Base-by-base conservation (phyloP, 2,329 filamentous ascomycete species). In the Chrysoporthe austroafricana region DNA sequence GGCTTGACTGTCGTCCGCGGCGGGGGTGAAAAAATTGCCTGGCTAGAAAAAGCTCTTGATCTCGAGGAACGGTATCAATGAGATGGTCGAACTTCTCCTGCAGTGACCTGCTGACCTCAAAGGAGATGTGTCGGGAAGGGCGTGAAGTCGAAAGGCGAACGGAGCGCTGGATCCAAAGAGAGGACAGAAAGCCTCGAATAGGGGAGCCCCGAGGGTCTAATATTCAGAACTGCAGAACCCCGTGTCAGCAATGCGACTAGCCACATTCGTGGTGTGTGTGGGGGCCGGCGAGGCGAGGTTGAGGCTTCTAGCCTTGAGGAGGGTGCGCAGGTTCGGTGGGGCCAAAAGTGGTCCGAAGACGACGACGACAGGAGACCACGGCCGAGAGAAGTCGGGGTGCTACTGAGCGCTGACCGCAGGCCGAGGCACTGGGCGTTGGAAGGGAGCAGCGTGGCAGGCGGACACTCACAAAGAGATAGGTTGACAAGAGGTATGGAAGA, bases 21-120 rank as follows among this genome's bases (percentile, higher is more conserved):
- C 73, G n/a, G 36, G 36, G 4, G 73, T 71, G 69, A 70, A 72
- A 71, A 73, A 73, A 72, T 73, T 72, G 73, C 73, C 72, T 74
- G 77, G 75, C 78, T 77, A 80, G 76, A 72, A 73, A 73, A 73
- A 76, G 78, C 78, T 61, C 52, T 64, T 59, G 65, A 62, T 69
- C 65, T 64, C 61, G 63, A 32, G 66, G 58, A 63, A 60, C 39
- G 62, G 43, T 42, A 52, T 65, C 66, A 65, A 68, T 68, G 65
- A 65, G 68, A 68, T 63, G 43, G 59, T 26, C 52, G 56, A 52
- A 62, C 62, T 68, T 80, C 88, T 92, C 89, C 90, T 92, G 91
- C 90, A 93, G 91, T 86, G 86, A 83, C 90, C 89, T 86, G 90
- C 90, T 92, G 90, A 90, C 89, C 88, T 91, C 88, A 90, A 90